Conservation (phyloP, 768 basidiomycete genomes). For the Leucosporidium creatinivorum region DNA sequence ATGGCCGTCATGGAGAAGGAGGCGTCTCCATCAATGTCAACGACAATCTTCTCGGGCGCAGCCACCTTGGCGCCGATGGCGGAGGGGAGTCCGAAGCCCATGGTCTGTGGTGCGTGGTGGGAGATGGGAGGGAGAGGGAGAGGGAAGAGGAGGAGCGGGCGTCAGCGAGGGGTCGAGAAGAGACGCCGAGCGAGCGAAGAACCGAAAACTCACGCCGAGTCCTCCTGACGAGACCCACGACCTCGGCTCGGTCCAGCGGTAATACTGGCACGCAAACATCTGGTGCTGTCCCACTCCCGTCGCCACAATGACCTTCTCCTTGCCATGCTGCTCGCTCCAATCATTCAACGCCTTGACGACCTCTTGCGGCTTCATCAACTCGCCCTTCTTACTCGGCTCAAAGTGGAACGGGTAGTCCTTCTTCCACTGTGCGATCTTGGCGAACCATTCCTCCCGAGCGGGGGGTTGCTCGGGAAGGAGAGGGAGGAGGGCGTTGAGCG, state of each 20-base stretch:
- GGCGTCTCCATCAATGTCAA: constrained; percentile 96
- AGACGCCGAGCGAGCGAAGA: not conserved
- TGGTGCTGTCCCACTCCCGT: constrained; percentile 99
- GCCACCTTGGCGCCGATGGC: constrained; percentile 97
- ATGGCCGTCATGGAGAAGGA: constrained; percentile 99
- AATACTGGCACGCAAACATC: constrained; percentile 98
- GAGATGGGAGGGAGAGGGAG: not conserved
- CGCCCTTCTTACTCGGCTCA: constrained; percentile 55
- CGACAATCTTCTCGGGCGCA: constrained; percentile 80
- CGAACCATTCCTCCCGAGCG: constrained; percentile 70
- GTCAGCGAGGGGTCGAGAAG: not conserved
- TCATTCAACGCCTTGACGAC: constrained; percentile 91
- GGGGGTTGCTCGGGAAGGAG: constrained; percentile 45
- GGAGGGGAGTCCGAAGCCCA: constrained; percentile 94
- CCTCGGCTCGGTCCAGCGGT: constrained; percentile 78
- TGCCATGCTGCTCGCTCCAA: constrained; percentile 55
- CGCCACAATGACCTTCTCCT: constrained; percentile 77
- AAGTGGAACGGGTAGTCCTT: constrained; percentile 81
- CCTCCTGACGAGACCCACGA: constrained; percentile 83
- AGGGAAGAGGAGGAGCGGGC: not conserved
- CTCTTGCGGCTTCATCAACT: constrained; percentile 88
- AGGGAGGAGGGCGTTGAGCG: constrained; percentile 73
- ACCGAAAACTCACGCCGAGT: constrained; percentile 67
- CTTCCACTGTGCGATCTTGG: constrained; percentile 78
- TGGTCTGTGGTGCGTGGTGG: constrained; percentile 55